Percentiles rank a stretch among this genome's conserved stretches.
Evolutionary conservation across 371 early-diverging fungal genomes (phyloP).

Genomic region (Haplosporangium sp.): DNA sequence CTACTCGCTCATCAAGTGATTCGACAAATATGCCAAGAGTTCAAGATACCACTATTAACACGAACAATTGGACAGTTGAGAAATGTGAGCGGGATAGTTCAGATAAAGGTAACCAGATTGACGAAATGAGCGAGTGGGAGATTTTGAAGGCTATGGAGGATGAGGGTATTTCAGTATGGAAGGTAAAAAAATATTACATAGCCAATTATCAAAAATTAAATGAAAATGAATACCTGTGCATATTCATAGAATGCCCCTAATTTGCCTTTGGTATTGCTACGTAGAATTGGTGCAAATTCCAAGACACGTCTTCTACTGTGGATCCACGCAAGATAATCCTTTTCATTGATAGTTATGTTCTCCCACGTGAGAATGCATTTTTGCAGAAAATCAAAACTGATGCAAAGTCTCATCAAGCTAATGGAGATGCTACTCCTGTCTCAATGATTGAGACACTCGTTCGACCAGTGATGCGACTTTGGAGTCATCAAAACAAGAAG

Average conservation of each 20-base stretch:
- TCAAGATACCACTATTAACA: too few species aligned
- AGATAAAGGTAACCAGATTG: not conserved
- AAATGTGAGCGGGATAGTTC: not conserved
- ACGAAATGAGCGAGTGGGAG: not conserved
- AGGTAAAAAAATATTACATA: not conserved
- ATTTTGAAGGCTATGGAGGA: not conserved
- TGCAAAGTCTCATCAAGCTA: not conserved
- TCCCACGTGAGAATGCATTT: not conserved
- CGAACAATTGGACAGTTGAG: too few species aligned
- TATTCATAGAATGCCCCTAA: not conserved
- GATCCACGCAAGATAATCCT: not conserved
- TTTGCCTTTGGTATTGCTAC: too few species aligned
- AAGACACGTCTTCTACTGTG: not conserved
- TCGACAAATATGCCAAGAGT: too few species aligned
- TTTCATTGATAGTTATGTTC: not conserved
- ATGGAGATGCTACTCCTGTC: not conserved
- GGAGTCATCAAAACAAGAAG: not conserved
- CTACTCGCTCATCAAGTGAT: too few species aligned
- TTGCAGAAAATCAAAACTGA: not conserved
- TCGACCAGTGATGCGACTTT: not conserved
- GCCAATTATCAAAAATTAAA: too few species aligned
- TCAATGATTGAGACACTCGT: not conserved
- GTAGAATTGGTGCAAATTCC: conserved; percentile 2
- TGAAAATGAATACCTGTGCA: not conserved
- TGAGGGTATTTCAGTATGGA: not conserved